Evolutionary conservation across 2,329 filamentous ascomycete genomes (phyloP), one percentile per base, ranked within the genome.

Genomic region (Penicillium corylophilum): DNA sequence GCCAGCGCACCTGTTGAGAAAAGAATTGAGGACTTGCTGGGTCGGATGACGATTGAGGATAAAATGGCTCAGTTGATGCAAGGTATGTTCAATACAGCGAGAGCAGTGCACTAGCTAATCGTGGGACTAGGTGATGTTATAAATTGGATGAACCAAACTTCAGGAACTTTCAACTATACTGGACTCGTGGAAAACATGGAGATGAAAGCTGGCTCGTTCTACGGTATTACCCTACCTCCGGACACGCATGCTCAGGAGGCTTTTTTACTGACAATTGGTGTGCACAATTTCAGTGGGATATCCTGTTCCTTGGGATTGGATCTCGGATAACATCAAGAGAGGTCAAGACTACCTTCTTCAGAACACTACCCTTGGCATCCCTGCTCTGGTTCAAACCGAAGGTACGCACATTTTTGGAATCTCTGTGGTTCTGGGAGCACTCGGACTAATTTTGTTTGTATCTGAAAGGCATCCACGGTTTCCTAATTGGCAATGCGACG

Each of bases 11-110:
- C 82, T 7, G 75, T 89, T 13, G 83, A 88, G 46, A 81, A 80
- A 44, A 79, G 88, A 53, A 81, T 90, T 10, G 68, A 80, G 9
- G 87, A 90, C 66, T 78, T 91, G 5, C 71, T 91, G 46, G 80
- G 81, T 12, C 81, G 84, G 22, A 91, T 91, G 88, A 89, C 85
- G 0, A 80, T 89, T 48, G 78, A 87, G 63, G 88, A 91, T 53
- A 91, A 91, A 73, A 81, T 83, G 40, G 79, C 85, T 1, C 88
- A 90, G 66, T 74, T 87, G 59, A 77, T 86, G 24, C 84, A 87
- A 65, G 84, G 68, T 70, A 50, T 23, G 46, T 36, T 1, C 15
- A 6, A 39, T 7, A 29, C n/a, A 8, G 3, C 3, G n/a, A 16
- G n/a, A 20, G 29, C 6, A 20, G 10, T 15, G 20, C 8, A 28